These are phyloP conservation scores for Globisporangium megalacanthum DNA, from an alignment of 352 stramenopile genomes.

Conservation along the genomic window DNA sequence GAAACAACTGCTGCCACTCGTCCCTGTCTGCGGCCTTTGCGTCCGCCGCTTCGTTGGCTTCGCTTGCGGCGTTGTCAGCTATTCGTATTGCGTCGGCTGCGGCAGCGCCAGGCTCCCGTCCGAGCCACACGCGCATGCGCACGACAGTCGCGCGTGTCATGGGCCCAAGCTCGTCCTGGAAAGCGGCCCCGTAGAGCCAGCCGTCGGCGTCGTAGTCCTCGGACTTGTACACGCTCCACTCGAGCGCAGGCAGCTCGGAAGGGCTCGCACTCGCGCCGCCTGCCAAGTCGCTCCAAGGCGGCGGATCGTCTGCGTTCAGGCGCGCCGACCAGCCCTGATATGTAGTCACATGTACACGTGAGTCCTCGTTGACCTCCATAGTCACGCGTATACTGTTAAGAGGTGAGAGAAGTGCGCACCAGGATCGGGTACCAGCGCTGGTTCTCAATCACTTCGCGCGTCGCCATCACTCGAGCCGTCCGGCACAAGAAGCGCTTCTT, in stretches of 20 bases:
- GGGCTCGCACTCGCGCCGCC: conserved; percentile 36
- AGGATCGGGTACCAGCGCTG: conserved; percentile 80
- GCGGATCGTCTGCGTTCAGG: conserved; percentile 64
- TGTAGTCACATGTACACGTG: not conserved
- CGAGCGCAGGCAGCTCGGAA: conserved; percentile 52
- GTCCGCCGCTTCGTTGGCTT: not conserved
- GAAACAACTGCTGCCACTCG: conserved; percentile 43
- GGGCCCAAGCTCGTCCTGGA: conserved; percentile 52
- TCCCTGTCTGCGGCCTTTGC: conserved; percentile 10
- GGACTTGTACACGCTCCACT: conserved; percentile 78
- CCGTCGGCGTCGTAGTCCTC: conserved; percentile 83
- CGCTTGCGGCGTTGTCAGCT: not conserved
- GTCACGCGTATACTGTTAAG: not conserved
- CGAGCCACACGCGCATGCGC: conserved; percentile 80
- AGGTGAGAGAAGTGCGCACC: conserved; percentile 23
- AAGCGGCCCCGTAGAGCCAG: conserved; percentile 75
- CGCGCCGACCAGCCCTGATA: conserved; percentile 66
- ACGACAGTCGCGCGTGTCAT: conserved; percentile 65
- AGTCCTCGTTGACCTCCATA: not conserved
- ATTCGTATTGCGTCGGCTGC: conserved; percentile 16
- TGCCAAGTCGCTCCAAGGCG: conserved; percentile 52
- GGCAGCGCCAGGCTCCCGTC: conserved; percentile 24
- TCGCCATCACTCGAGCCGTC: conserved; percentile 16
- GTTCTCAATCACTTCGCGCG: conserved; percentile 79
- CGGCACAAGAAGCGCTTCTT: not conserved